Base-by-base conservation (phyloP, 2,329 filamentous ascomycete genomes). In the Colletotrichum phormii region DNA sequence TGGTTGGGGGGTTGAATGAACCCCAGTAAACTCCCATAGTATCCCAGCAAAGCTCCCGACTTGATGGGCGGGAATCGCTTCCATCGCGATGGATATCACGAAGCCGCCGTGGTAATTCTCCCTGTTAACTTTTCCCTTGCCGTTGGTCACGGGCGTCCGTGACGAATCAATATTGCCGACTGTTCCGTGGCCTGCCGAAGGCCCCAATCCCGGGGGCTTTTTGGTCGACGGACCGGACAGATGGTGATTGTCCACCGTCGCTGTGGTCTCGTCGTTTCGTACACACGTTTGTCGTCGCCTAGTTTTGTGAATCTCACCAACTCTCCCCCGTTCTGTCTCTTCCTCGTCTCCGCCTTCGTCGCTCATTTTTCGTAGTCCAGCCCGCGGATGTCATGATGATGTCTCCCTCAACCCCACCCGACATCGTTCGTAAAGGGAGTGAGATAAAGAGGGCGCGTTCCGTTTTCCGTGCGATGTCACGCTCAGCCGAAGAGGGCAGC, bases 401-500 rank as follows among this genome's bases (percentile, higher is more conserved):
- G 49, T 22, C 37, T 5, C 24, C 67, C 24, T 55, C 24, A 13
- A n/a, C 18, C 15, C 5, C 26, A 5, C 54, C 12, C 46, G 59
- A 51, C 33, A 12, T 62, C 49, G 46, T 65, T 64, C 60, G 31
- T 33, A 13, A n/a, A 49, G 26, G 26, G 26, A 29, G 37, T 8
- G 13, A 35, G 42, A 12, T 24, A 7, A 64, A 35, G 13, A 73
- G 15, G 42, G 42, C 7, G 42, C 51, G 29, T 37, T 15, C 46
- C 61, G 22, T 37, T n/a, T 12, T 5, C n/a, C 49, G 55, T 42
- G 11, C 22, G 8, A 12, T 22, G 15, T n/a, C 54, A 33, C 0
- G 54, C 73, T 85, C 80, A 89, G 75, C 85, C 84, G 75, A 88
- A 83, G 69, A 87, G 81, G 46, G 88, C 84, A 42, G 96, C 97